Evolutionary conservation across 2,329 filamentous ascomycete species (phyloP), one percentile per base, ranked within the genome.

Genomic region (Fusarium oxysporum): DNA sequence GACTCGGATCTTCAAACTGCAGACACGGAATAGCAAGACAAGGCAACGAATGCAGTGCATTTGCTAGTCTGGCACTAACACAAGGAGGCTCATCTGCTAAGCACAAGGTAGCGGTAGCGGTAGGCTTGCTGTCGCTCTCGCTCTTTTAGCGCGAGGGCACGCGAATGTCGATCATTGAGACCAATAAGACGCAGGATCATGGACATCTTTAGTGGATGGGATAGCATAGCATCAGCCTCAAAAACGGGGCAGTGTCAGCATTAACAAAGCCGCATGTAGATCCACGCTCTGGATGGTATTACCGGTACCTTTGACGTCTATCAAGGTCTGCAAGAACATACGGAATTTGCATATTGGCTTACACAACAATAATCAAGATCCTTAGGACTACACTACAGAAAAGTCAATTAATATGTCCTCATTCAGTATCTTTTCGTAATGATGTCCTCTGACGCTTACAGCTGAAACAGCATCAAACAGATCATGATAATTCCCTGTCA

Each of bases 181-280:
- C 61, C 33, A 65, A 66, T 37, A 30, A 35, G 50, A 30, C 23
- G 40, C 17, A 48, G 48, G 48, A 48, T 65, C 23, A 40, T 37
- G 23, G 21, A 14, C 8, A 8, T 54, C 19, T 19, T 25, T 35
- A 17, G 56, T 50, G 25, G 44, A 43, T 62, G 21, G 23, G 37
- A 38, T 37, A 37, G 33, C 28, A 30, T 41, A 40, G 37, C 59
- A 65, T 65, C 53, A 70, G 70, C 66, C 70, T 68, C 66, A 17
- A 40, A 44, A 56, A 73, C 11, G 62, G 53, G 70, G 54, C 70
- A 40, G 70, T 73, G 70, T 68, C 62, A 72, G 62, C 66, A 62
- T 28, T 32, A 28, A 54, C 40, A 23, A 59, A 41, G 41, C 61
- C 43, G 30, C 51, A 23, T 38, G 55, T 21, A 61, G 41, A 65